Percentiles rank a stretch among this genome's conserved stretches.
phyloP scores from a whole-genome alignment of 163 green algal genomes.

The Coccomyxa subellipsoidea region DNA sequence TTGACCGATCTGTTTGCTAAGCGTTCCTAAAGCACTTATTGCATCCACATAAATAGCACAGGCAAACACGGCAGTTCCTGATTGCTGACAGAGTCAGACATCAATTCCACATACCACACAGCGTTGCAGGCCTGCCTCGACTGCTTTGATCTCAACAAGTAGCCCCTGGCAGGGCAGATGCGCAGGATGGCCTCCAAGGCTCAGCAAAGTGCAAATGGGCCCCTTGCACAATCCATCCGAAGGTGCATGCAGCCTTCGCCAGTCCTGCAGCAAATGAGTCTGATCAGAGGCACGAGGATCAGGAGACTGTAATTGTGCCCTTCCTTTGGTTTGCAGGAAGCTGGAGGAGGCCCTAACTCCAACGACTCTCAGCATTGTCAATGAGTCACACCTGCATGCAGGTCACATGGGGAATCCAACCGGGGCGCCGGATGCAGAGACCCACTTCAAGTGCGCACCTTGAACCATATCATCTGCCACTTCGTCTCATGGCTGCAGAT shows the following conservation, averaged over 20 bases:
- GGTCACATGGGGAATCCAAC: slow-evolving; percentile 58
- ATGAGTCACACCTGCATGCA: slow-evolving; percentile 61
- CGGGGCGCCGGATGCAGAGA: slow-evolving; percentile 55
- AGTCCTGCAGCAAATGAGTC: background rate
- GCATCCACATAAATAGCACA: no score
- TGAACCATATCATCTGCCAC: background rate
- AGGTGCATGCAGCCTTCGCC: background rate
- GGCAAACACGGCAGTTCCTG: no score
- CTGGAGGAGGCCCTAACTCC: slow-evolving; percentile 40
- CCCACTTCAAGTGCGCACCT: slow-evolving; percentile 52
- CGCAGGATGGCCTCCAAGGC: background rate
- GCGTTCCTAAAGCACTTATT: no score
- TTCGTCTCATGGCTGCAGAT: background rate
- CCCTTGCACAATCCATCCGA: background rate
- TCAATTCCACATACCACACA: no score
- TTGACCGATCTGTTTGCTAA: no score
- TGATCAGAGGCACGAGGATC: no score
- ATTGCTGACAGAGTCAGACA: no score
- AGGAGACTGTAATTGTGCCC: no score
- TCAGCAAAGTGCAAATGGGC: background rate
- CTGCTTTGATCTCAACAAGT: background rate
- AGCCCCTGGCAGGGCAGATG: no score
- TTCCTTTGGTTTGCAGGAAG: slow-evolving; percentile 33
- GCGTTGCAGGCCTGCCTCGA: no score
- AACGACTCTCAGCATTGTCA: slow-evolving; percentile 31